Percentiles rank a stretch among this genome's conserved stretches.
Conservation (phyloP, 202 grass and related monocot genomes). For the Panicum hallii region DNA sequence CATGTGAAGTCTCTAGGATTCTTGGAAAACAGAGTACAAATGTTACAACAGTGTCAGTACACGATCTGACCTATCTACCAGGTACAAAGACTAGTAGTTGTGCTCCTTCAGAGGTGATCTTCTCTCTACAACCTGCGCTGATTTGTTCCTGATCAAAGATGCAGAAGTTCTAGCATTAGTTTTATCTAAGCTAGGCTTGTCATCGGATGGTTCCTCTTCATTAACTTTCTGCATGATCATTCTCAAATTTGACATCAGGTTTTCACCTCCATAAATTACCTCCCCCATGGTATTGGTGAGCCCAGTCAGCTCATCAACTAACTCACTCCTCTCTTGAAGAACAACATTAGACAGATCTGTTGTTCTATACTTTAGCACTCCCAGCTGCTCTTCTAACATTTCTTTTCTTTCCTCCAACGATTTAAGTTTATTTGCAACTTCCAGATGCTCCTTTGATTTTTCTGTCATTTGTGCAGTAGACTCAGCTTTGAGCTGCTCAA, state of each 20-base stretch:
- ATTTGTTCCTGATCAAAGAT: constrained; percentile 54
- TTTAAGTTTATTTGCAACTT: constrained; percentile 58
- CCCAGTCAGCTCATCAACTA: constrained; percentile 52
- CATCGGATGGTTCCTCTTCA: constrained; percentile 49
- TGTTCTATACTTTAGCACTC: constrained; percentile 54
- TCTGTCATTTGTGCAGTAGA: constrained; percentile 54
- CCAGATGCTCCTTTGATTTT: constrained; percentile 54
- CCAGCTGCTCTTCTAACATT: constrained; percentile 60
- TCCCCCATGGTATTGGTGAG: constrained; percentile 51
- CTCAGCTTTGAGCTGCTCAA: constrained; percentile 57
- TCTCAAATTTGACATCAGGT: constrained; percentile 54
- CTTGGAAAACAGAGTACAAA: constrained; percentile 19
- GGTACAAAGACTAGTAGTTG: constrained; percentile 59
- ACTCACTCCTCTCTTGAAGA: constrained; percentile 49
- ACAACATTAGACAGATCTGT: constrained; percentile 33
- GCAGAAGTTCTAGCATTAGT: constrained; percentile 19
- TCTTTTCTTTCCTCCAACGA: constrained; percentile 54
- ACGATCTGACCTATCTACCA: constrained; percentile 40
- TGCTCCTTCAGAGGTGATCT: constrained; percentile 74
- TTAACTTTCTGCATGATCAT: constrained; percentile 65
- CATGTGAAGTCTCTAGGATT: constrained; percentile 12
- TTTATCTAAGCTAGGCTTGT: constrained; percentile 34
- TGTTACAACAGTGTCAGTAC: constrained; percentile 53
- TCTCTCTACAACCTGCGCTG: constrained; percentile 47
- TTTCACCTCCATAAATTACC: constrained; percentile 58